These are phyloP conservation scores for Backusella parvicylindrica DNA, from an alignment of 192 early-diverging fungal genomes.

Conservation along the genomic window DNA sequence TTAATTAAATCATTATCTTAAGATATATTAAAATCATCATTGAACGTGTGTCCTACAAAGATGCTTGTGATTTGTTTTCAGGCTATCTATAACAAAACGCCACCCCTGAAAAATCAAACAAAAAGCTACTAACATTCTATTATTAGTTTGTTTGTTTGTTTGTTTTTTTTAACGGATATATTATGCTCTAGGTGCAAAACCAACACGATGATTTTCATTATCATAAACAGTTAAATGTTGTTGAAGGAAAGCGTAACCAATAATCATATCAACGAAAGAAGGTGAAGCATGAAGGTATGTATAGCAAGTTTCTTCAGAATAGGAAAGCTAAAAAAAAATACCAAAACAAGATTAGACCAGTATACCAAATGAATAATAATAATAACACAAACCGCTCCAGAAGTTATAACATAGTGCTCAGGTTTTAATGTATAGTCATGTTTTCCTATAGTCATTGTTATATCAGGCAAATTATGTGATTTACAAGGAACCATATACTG, in stretches of 20 bases:
- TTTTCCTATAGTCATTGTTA: slow-evolving; percentile 15
- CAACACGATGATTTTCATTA: slow-evolving; percentile 22
- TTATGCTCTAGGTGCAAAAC: slow-evolving; percentile 17
- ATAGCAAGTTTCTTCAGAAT: slow-evolving; percentile 13
- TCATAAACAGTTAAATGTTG: slow-evolving; percentile 25
- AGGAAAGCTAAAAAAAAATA: slow-evolving; percentile 1
- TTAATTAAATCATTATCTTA: too few relatives aligned
- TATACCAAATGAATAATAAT: neutral
- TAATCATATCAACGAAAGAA: slow-evolving; percentile 15
- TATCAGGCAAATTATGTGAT: slow-evolving; percentile 3
- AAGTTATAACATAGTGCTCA: slow-evolving; percentile 21
- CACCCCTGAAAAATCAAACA: neutral
- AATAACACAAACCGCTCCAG: neutral
- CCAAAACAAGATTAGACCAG: neutral
- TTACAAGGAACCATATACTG: slow-evolving; percentile 24
- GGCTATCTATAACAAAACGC: neutral
- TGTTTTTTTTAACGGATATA: neutral
- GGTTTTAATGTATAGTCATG: slow-evolving; percentile 9
- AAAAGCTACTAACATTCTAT: too few relatives aligned
- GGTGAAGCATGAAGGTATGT: slow-evolving; percentile 26
- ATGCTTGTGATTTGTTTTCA: neutral
- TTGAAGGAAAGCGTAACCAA: slow-evolving; percentile 34
- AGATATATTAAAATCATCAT: too few relatives aligned
- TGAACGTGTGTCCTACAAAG: neutral
- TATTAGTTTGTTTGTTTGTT: neutral